Evolutionary conservation across 495 filamentous ascomycete species (phyloP), one percentile per base, ranked within the genome.

Genomic region (Talaromyces adpressus): DNA sequence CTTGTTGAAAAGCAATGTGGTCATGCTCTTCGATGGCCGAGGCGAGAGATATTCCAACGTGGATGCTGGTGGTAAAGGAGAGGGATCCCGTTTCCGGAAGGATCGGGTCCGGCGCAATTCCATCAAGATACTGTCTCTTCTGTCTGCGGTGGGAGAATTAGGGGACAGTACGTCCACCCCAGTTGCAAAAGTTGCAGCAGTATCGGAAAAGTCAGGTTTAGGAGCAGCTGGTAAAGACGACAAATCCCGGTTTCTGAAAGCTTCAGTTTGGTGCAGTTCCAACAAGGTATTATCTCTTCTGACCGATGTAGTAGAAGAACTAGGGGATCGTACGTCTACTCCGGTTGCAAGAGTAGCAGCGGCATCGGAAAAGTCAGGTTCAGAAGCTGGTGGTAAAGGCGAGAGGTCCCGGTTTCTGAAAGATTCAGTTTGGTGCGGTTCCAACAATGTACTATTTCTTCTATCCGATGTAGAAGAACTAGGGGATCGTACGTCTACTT

Each of bases 1-100:
- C 73, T 89, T 91, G 29, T 87, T 83, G 18, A 95, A 77, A 25
- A 96, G 81, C 0, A 85, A 83, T 9, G 83, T 77, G 1, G 90
- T 85, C 25, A 92, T 78, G 27, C 41, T 41, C 6, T 47, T 53
- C 4, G 34, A 58, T 14, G 56, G 30, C 3, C 56, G 56, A 36
- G 60, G 76, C 18, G 66, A 73, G n/a, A 87, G 82, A 30, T 79
- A 76, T 67, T 88, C 86, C 18, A 92, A 75, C 57, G 88, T 85
- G 2, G 87, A 87, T 6, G 85, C 75, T 2, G 87, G 76, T 9
- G 89, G 88, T 64, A 92, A 79, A 0, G 90, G 89, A 5, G 90
- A 91, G n/a, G 89, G 76, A 39, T 83, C 81, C 27, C 85, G 83
- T 65, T 82, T 75, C 61, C 80, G 82, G 6, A 87, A 83, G 22